Conservation (phyloP, 106 monocot genomes). For the Vanilla planifolia region DNA sequence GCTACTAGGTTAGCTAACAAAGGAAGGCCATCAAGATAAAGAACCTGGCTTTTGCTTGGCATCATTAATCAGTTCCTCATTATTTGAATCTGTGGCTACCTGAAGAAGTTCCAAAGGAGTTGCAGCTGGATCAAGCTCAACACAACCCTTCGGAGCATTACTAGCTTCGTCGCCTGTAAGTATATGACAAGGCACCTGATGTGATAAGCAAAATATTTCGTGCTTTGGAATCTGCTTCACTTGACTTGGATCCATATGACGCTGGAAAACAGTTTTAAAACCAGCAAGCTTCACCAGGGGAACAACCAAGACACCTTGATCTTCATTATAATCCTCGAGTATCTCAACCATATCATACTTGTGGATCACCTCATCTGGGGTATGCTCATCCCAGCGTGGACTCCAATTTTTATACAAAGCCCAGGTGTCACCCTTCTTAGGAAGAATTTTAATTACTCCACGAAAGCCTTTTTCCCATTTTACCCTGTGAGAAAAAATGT, state of each 20-base stretch:
- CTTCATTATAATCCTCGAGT: conserved; percentile 43
- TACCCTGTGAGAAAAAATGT: conserved; percentile 54
- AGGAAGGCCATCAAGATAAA: conserved; percentile 10
- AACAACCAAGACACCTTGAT: conserved; percentile 38
- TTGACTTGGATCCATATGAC: conserved; percentile 30
- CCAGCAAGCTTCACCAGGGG: conserved; percentile 53
- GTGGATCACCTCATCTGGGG: conserved; percentile 45
- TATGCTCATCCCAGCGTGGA: conserved; percentile 44
- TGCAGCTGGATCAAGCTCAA: conserved; percentile 61
- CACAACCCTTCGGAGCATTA: conserved; percentile 52
- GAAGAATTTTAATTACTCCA: conserved; percentile 40
- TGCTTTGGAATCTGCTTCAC: conserved; percentile 36
- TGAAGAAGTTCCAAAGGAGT: conserved; percentile 47
- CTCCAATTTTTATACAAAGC: conserved; percentile 61
- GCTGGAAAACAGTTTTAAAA: conserved; percentile 54
- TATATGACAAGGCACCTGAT: conserved; percentile 44
- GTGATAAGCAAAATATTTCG: conserved; percentile 57
- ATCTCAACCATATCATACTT: conserved; percentile 74
- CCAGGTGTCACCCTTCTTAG: conserved; percentile 49
- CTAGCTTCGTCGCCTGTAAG: conserved; percentile 44
- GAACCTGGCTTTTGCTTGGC: conserved; percentile 13
- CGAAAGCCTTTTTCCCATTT: conserved; percentile 42
- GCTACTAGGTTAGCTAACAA: background rate
- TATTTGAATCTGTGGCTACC: conserved; percentile 29
- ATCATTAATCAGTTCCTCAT: conserved; percentile 13